Evolutionary conservation across 257 asterid genomes (phyloP), one percentile per base, ranked within the genome.

Genomic region (Solanum boliviense): DNA sequence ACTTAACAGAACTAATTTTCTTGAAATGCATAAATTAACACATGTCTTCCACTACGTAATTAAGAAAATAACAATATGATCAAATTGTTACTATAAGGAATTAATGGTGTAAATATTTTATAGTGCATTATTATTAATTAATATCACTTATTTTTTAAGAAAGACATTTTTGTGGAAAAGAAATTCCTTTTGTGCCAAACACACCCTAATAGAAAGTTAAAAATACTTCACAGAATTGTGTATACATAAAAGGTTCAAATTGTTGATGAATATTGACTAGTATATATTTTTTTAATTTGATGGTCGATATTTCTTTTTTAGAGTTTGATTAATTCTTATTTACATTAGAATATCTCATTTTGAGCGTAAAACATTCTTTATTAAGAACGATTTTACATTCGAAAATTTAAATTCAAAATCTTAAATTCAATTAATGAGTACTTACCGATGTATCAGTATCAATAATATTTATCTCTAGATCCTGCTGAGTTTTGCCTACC

Each of bases 301-400:
- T n/a, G 4, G 0, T n/a, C 8, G 0, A 62, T 65, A n/a, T 0
- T n/a, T 65, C 0, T 10, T 56, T 56, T 11, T 65, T 11, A n/a
- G 7, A 5, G 3, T 65, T 1, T 5, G 7, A 65, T 65, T n/a
- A 65, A 65, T 10, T 65, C 8, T 11, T 5, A 65, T 65, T n/a
- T 0, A 0, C 0, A 5, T 1, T n/a, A 1, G 1, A n/a, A 65
- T 11, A 65, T 2, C 7, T 5, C 3, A 65, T n/a, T 65, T 65
- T 21, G 2, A 60, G 1, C 2, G 1, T 21, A 60, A 21, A 60
- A 8, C 2, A 60, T 21, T 60, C 0, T 21, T 21, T 60, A 60
- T 58, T 7, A 60, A 21, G 0, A 58, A 20, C 0, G 0, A 20
- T 58, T 58, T 58, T 15, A 5, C 7, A 48, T 48, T 48, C 1